Conservation (phyloP, 768 basidiomycete species). For the Guyanaporus albipodus region DNA sequence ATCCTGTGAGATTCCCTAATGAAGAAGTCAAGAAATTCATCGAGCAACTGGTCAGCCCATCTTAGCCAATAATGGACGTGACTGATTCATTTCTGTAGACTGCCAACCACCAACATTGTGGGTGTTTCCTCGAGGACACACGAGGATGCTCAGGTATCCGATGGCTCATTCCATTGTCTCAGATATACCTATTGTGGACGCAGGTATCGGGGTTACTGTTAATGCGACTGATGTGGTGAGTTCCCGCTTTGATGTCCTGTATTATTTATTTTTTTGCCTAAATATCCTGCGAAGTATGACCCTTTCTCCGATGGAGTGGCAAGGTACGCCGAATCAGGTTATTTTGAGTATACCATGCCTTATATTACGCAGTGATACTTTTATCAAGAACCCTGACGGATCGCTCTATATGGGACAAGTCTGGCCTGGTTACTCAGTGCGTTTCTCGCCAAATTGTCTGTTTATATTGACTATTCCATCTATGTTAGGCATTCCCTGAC, state of each 20-base stretch:
- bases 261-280: not conserved
- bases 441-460: constrained; percentile 5
- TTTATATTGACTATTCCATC: not conserved
- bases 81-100: constrained; percentile 15
- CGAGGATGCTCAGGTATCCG: not conserved
- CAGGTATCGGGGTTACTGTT: constrained; percentile 51
- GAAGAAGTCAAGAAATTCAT: constrained; percentile 54
- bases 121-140: not conserved
- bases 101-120: constrained; percentile 31
- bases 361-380: constrained; percentile 48
- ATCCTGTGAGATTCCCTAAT: constrained; percentile 58
- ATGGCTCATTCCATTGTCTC: not conserved
- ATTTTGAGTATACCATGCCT: not conserved
- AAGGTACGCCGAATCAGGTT: constrained; percentile 35
- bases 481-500: constrained; percentile 52
- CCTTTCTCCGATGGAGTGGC: constrained; percentile 63
- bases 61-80: not conserved
- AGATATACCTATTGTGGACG: constrained; percentile 74
- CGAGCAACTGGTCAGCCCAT: constrained; percentile 46
- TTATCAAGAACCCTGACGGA: constrained; percentile 73
- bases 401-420: constrained; percentile 70
- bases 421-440: constrained; percentile 72
- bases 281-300: constrained; percentile 45
- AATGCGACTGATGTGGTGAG: constrained; percentile 63
- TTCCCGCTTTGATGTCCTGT: constrained; percentile 1